A percentile compares a stretch with the other conserved stretches of the same genome.
Conservation (phyloP, 345 rosid species). For the Dovyalis caffra region DNA sequence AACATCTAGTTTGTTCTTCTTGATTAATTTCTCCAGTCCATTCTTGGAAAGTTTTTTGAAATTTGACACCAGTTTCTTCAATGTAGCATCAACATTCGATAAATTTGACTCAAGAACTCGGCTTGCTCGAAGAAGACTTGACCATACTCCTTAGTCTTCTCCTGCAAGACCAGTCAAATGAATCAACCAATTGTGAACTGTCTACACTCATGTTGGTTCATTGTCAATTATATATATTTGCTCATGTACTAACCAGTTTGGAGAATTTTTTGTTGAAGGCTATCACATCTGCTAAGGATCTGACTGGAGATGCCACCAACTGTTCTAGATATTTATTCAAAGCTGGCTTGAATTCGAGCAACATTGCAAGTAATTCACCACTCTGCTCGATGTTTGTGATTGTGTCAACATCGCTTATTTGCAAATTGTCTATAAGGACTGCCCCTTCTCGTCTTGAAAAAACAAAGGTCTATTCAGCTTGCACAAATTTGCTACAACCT, state of each 20-base stretch:
- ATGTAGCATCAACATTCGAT: slow-evolving; percentile 9
- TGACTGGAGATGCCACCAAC: slow-evolving; percentile 49
- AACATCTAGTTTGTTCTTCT: slow-evolving; percentile 50
- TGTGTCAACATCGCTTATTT: slow-evolving; percentile 33
- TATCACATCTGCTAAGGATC: slow-evolving; percentile 54
- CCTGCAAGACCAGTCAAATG: slow-evolving; percentile 33
- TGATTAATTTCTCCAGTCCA: slow-evolving; percentile 57
- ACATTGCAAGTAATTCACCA: slow-evolving; percentile 36
- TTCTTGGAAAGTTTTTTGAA: slow-evolving; percentile 31
- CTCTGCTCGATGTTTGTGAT: slow-evolving; percentile 20
- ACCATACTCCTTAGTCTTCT: slow-evolving; percentile 46
- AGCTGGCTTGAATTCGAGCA: slow-evolving; percentile 59
- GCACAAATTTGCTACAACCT: no score
- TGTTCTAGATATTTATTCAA: slow-evolving; percentile 47
- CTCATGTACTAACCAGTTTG: slow-evolving; percentile 31
- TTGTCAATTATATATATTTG: no score
- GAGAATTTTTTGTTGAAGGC: slow-evolving; percentile 47
- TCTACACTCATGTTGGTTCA: no score
- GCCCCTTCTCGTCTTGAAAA: slow-evolving; percentile 48
- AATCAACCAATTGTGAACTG: no score
- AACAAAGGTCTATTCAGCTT: no score
- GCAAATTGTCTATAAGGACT: slow-evolving; percentile 40
- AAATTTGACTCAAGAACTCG: slow-evolving; percentile 10
- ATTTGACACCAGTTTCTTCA: slow-evolving; percentile 34
- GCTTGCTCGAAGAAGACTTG: slow-evolving; percentile 45